These are phyloP conservation scores for Davidsoniella eucalypti DNA, from an alignment of 2,329 filamentous ascomycete species.

Conservation along the genomic window DNA sequence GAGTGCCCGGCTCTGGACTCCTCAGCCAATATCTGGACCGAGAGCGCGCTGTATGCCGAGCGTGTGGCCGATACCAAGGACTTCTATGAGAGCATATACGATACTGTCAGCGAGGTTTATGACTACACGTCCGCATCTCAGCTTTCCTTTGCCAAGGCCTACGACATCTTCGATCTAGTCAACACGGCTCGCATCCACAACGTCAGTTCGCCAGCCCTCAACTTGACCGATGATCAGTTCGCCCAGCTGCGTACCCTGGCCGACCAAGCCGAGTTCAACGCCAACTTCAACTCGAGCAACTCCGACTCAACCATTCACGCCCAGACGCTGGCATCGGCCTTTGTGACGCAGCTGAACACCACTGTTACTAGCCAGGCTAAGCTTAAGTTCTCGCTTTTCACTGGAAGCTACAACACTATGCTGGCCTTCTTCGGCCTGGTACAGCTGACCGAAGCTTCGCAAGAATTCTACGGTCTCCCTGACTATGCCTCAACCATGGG, in stretches of 20 bases:
- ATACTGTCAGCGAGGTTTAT: conserved; percentile 19
- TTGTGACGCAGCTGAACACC: conserved; percentile 20
- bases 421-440: conserved; percentile 21
- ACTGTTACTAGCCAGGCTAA: conserved; percentile 18
- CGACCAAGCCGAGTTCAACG: conserved; percentile 20
- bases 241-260: conserved; percentile 20
- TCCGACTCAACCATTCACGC: conserved; percentile 19
- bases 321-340: conserved; percentile 18
- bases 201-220: conserved; percentile 17
- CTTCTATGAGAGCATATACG: conserved; percentile 20
- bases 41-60: conserved; percentile 17
- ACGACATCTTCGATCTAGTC: conserved; percentile 22
- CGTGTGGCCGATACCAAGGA: conserved; percentile 17
- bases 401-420: conserved; percentile 23
- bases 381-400: conserved; percentile 21
- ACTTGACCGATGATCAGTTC: conserved; percentile 20
- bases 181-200: conserved; percentile 22
- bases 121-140: conserved; percentile 18
- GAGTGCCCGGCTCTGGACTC: conserved; percentile 18
- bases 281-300: conserved; percentile 20
- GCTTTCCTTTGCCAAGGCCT: conserved; percentile 22
- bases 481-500: conserved; percentile 23
- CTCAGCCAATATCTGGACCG: conserved; percentile 17
- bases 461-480: conserved; percentile 20
- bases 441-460: conserved; percentile 17